A percentile compares a stretch with the other conserved stretches of the same genome.
Evolutionary conservation across 2,329 filamentous ascomycete species (phyloP).

Genomic region (Trichoderma sp.): DNA sequence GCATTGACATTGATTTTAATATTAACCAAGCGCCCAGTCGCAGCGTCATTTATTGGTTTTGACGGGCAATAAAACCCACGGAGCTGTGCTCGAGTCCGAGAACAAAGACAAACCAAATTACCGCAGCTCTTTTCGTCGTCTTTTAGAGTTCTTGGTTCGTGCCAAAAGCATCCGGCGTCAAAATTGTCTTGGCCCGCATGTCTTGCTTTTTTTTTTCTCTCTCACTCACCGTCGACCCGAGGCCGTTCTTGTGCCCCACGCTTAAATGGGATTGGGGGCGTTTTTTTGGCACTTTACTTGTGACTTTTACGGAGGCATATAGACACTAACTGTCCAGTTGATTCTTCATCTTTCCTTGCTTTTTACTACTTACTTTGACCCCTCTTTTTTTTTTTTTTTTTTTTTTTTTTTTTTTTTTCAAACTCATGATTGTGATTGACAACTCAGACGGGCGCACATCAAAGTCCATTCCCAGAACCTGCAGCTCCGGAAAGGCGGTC

Average conservation of each 20-base stretch:
- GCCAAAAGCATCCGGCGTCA: not conserved
- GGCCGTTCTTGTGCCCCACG: not conserved
- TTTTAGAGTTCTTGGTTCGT: not conserved
- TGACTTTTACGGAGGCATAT: not conserved
- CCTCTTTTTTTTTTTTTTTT: not conserved
- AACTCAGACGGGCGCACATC: not conserved
- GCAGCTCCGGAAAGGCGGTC: slow-evolving; percentile 22
- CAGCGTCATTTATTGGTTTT: not conserved
- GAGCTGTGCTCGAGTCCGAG: not conserved
- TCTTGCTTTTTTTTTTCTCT: not conserved
- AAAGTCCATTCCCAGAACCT: not conserved
- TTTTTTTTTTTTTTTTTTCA: not conserved
- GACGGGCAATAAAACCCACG: not conserved
- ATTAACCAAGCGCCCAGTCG: slow-evolving; percentile 5
- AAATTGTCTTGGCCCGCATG: not conserved
- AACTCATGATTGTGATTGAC: not conserved
- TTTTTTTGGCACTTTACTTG: not conserved
- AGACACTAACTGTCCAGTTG: not conserved
- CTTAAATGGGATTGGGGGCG: not conserved
- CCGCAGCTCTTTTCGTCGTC: not conserved
- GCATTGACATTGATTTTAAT: not conserved
- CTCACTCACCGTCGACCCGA: not conserved
- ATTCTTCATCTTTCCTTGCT: not conserved
- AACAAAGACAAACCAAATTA: slow-evolving; percentile 1
- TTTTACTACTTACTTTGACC: not conserved